A percentile compares a stretch with the other conserved stretches of the same genome.
phyloP scores from a whole-genome alignment of 1,284 basidiomycete species.

The Tilletia setariae region DNA sequence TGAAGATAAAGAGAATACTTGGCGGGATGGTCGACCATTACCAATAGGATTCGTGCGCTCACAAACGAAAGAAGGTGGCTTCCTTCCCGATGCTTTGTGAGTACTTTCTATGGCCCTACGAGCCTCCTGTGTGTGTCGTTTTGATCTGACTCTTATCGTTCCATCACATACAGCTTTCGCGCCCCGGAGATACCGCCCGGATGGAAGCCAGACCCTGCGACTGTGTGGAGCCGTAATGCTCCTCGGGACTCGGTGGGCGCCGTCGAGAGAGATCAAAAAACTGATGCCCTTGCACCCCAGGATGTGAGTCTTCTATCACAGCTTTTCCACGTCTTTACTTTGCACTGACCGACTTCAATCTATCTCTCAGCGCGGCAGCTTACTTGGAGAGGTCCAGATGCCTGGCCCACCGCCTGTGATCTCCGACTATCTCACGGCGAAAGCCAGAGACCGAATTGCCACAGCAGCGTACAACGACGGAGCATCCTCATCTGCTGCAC shows the following conservation, averaged over 20 bases:
- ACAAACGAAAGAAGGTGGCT: constrained; percentile 4
- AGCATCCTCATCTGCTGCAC: constrained; percentile 56
- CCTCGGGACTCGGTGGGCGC: constrained; percentile 30
- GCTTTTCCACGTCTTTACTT: constrained; percentile 59
- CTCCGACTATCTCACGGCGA: constrained; percentile 87
- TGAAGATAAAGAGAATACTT: constrained; percentile 48
- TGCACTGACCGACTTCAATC: not conserved
- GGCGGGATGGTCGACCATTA: constrained; percentile 72
- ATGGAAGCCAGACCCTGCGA: constrained; percentile 78
- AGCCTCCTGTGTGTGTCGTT: not conserved
- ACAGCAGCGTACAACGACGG: constrained; percentile 48
- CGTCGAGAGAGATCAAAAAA: constrained; percentile 20
- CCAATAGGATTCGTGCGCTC: constrained; percentile 66
- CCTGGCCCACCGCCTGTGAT: constrained; percentile 72
- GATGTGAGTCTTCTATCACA: constrained; percentile 22
- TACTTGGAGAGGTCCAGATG: constrained; percentile 76
- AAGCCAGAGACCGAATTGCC: constrained; percentile 79
- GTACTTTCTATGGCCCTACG: not conserved
- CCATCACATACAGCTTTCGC: constrained; percentile 61
- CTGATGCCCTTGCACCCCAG: not conserved
- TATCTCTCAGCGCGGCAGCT: constrained; percentile 61
- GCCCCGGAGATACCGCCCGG: constrained; percentile 72
- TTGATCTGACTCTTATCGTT: constrained; percentile 63
- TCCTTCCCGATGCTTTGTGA: not conserved
- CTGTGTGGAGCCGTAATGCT: constrained; percentile 65